Base-by-base conservation (phyloP, 2,329 filamentous ascomycete species). In the Coniochaeta sp. region DNA sequence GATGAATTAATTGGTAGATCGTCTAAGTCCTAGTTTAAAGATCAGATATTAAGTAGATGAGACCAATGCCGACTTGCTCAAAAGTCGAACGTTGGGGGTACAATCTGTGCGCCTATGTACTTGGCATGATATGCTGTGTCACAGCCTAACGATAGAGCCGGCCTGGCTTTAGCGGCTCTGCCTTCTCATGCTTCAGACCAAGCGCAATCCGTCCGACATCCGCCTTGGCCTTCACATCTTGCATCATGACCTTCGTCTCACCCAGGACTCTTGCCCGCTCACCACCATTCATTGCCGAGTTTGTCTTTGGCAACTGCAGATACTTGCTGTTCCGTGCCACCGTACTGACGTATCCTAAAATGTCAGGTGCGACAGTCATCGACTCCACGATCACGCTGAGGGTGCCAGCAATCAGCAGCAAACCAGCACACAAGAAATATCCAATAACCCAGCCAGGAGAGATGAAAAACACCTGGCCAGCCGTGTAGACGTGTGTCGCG, bases 251-350 rank as follows among this genome's bases (percentile, higher is more conserved):
- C 14, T 61, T 59, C 1, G 59, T 58, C 11, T 52, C 57, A 36
- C 63, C 63, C 50, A 66, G 33, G 24, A 58, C 44, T 58, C 60
- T 60, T 26, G 62, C 58, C 7, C 40, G 58, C 58, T 63, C 62
- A 7, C 43, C 54, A 43, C 60, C 59, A 31, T 59, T 63, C 58
- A 63, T 58, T 31, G 57, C 52, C 62, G 60, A 11, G 55, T 59
- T 52, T 24, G 62, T 64, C 44, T 59, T 62, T 12, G 63, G 62
- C 16, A 66, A 63, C 28, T 62, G 63, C 31, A 65, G 50, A 43
- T 64, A 59, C 50, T 58, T 59, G 24, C 57, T 60, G 57, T 64
- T 63, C 34, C 63, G 52, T 16, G 58, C 43, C 31, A 64, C 59
- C 33, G 63, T 63, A 31, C 61, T 62, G 22, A 59, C 61, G 38